A percentile compares a stretch with the other conserved stretches of the same genome.
phyloP scores from a whole-genome alignment of 371 early-diverging fungal species.

The Coemansia sp. region DNA sequence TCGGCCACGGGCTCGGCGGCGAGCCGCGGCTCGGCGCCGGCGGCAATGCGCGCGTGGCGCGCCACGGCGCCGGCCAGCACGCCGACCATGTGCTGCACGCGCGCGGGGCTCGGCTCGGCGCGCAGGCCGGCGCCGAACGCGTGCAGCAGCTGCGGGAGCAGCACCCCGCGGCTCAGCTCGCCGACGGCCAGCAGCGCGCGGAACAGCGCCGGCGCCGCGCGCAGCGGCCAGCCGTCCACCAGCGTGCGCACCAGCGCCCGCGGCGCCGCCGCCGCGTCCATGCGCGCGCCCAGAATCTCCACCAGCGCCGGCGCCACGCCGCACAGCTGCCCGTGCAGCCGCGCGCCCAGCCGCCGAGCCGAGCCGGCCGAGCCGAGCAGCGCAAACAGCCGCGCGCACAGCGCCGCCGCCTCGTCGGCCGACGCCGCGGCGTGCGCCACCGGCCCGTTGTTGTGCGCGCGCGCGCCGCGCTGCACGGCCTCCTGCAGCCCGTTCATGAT shows the following conservation, averaged over 20 bases:
- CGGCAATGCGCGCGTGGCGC: constrained; percentile 1
- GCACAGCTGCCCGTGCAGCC: constrained; percentile 15
- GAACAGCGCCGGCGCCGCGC: constrained; percentile 14
- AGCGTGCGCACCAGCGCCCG: constrained; percentile 12
- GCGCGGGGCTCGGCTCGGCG: neutral
- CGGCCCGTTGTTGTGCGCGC: constrained; percentile 33
- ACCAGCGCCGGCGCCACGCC: constrained; percentile 32
- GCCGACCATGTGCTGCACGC: constrained; percentile 21
- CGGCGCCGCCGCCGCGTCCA: constrained; percentile 10
- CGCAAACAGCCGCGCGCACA: constrained; percentile 8
- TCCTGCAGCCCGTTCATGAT: constrained; percentile 39
- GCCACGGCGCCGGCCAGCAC: constrained; percentile 17
- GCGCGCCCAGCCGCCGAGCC: neutral
- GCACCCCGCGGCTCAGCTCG: constrained; percentile 26
- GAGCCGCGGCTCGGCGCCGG: neutral
- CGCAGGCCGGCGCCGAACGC: neutral
- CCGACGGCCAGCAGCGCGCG: constrained; percentile 27
- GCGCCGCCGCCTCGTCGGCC: constrained; percentile 6
- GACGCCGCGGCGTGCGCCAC: constrained; percentile 8
- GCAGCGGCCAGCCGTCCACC: constrained; percentile 32
- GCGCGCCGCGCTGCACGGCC: constrained; percentile 29
- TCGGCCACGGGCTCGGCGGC: constrained; percentile 18
- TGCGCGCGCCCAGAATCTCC: constrained; percentile 25
- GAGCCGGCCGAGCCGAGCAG: neutral
- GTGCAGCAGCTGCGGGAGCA: constrained; percentile 12